These are phyloP conservation scores for Helenozyma baotianmanensis DNA, from an alignment of 805 yeast genomes.

Conservation along the genomic window DNA sequence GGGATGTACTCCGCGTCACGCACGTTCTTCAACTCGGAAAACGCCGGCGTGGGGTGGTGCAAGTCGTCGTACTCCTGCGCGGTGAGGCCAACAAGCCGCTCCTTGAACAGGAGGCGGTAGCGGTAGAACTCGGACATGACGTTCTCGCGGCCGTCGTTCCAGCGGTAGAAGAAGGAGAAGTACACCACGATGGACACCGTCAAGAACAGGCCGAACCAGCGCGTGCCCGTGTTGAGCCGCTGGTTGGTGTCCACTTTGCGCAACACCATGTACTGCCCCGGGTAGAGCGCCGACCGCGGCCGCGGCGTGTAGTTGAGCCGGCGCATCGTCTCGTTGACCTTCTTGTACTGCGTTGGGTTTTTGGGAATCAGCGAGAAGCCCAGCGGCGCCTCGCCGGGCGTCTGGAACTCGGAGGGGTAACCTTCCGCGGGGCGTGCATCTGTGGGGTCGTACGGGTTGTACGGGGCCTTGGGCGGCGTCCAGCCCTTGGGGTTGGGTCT, in stretches of 20 bases:
- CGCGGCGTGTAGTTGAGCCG: constrained; percentile 72
- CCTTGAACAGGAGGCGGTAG: constrained; percentile 52
- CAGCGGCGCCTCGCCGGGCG: constrained; percentile 57
- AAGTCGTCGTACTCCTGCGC: constrained; percentile 64
- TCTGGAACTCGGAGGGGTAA: constrained; percentile 74
- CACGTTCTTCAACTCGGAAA: constrained; percentile 38
- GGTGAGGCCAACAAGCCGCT: constrained; percentile 49
- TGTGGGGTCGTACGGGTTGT: constrained; percentile 77
- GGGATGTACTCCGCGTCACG: constrained; percentile 41
- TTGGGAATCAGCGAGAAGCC: constrained; percentile 57
- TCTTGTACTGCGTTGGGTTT: constrained; percentile 62
- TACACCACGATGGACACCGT: constrained; percentile 49
- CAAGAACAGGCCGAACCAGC: constrained; percentile 48
- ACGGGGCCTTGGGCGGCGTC: constrained; percentile 79
- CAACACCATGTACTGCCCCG: constrained; percentile 74
- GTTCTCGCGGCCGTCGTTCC: constrained; percentile 83
- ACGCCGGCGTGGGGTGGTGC: constrained; percentile 38
- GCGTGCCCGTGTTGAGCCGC: constrained; percentile 56
- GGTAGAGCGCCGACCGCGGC: constrained; percentile 68
- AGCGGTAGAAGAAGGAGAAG: constrained; percentile 67
- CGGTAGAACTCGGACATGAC: constrained; percentile 67
- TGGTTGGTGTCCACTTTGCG: constrained; percentile 50
- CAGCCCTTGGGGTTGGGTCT: constrained; percentile 76
- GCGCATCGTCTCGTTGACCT: constrained; percentile 69
- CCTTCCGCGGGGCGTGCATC: constrained; percentile 80